phyloP scores from a whole-genome alignment of 2,329 filamentous ascomycete species.

The Botrytis hyacinthi region DNA sequence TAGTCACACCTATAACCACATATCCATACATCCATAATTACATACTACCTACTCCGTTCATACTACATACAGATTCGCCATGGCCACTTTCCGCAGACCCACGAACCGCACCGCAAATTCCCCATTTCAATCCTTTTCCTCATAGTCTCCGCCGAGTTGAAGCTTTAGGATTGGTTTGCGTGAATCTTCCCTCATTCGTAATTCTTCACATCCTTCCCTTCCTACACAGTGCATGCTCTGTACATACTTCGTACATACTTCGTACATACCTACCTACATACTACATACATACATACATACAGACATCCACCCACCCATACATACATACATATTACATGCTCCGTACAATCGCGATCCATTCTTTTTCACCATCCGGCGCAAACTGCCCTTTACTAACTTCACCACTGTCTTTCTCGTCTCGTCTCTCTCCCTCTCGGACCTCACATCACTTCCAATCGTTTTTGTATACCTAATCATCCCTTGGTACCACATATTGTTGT shows the following conservation, averaged over 20 bases:
- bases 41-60: neutral
- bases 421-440: neutral
- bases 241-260: neutral
- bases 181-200: neutral
- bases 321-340: neutral
- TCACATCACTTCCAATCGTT: neutral
- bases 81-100: slow-evolving; percentile 3
- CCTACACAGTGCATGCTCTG: slow-evolving; percentile 1
- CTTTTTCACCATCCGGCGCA: slow-evolving; percentile 5
- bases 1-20: too few relatives aligned
- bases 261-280: neutral
- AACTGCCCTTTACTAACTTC: neutral
- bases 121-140: neutral
- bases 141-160: neutral
- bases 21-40: neutral
- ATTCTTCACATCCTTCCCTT: slow-evolving; percentile 1
- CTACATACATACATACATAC: neutral
- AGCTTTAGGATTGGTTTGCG: slow-evolving; percentile 6
- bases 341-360: neutral
- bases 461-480: neutral
- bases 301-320: too few relatives aligned
- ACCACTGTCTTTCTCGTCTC: neutral
- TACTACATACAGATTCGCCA: neutral
- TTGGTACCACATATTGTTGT: neutral
- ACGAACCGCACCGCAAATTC: neutral